Conservation (phyloP, 495 filamentous ascomycete species). For the Evernia prunastri region DNA sequence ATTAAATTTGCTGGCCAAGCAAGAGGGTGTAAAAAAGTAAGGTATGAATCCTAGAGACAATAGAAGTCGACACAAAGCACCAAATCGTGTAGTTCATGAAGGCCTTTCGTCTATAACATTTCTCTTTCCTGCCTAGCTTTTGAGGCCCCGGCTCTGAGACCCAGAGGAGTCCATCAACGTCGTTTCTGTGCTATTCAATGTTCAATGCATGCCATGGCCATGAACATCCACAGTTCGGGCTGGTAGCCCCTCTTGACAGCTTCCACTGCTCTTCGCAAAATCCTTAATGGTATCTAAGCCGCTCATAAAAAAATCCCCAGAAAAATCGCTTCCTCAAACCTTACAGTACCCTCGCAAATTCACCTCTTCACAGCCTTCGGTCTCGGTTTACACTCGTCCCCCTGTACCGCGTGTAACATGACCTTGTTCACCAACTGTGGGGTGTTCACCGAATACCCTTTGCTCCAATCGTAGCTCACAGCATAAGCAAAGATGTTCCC, state of each 20-base stretch:
- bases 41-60: neutral
- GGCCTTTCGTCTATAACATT: neutral
- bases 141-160: neutral
- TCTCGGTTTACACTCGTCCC: slow-evolving; percentile 76
- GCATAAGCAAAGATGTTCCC: slow-evolving; percentile 86
- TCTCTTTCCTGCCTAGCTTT: neutral
- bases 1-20: slow-evolving; percentile 74
- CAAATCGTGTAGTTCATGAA: neutral
- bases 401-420: slow-evolving; percentile 72
- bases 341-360: neutral
- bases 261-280: neutral
- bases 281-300: neutral
- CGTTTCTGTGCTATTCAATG: neutral
- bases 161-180: neutral
- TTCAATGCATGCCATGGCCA: neutral
- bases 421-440: slow-evolving; percentile 69
- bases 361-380: slow-evolving; percentile 44
- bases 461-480: slow-evolving; percentile 92
- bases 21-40: slow-evolving; percentile 7
- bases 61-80: neutral
- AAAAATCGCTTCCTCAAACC: neutral
- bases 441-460: slow-evolving; percentile 70
- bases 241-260: neutral
- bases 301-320: neutral
- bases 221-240: neutral